Evolutionary conservation across 2,329 filamentous ascomycete species (phyloP), one percentile per base, ranked within the genome.

Genomic region (Alternaria metachromatica): DNA sequence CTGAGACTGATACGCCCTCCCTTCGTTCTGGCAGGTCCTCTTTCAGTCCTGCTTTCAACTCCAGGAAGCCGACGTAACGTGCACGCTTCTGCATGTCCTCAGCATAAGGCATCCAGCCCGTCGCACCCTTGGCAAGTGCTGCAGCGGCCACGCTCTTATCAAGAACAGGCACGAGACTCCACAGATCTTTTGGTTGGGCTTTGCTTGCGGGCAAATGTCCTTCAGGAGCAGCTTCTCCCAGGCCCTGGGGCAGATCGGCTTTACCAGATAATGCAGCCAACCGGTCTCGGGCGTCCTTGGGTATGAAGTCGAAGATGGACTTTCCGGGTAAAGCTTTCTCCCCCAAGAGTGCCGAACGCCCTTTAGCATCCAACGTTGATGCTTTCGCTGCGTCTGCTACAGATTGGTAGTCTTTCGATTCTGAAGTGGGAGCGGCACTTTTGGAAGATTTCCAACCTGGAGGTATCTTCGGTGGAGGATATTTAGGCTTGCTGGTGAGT

Each of bases 301-400:
- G 92, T 68, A 99, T 86, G 79, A 92, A 99, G 80, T 98, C 94
- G 78, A 98, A 99, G 3, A 99, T 90, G 0, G 96, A 98, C 82
- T 98, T 97, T 1, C 93, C 93, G 0, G 94, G 94, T 0, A 98
- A 83, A 37, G 88, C 87, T 43, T 88, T 85, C 81, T 97, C 95
- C 37, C 94, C 94, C 1, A 98, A 85, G 1, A 97, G 84, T 5
- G 89, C 89, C 12, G 94, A 94, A 65, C 96, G 89, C 45, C 90
- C 85, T 74, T 88, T 90, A 1, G 93, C 90, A 76, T 97, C 89
- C 9, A 97, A 85, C 1, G 85, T 88, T 0, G 93, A 96, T 3
- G 88, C 84, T 78, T 90, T 94, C 9, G 94, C 93, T 2, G 91
- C 92, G 62, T 96, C 92, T 41, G 91, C 85, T 3, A 91, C 88